Percentiles rank a stretch among this genome's conserved stretches.
These are phyloP conservation scores for Diplodia sapinea DNA, from an alignment of 2,329 filamentous ascomycete genomes.

Conservation along the genomic window DNA sequence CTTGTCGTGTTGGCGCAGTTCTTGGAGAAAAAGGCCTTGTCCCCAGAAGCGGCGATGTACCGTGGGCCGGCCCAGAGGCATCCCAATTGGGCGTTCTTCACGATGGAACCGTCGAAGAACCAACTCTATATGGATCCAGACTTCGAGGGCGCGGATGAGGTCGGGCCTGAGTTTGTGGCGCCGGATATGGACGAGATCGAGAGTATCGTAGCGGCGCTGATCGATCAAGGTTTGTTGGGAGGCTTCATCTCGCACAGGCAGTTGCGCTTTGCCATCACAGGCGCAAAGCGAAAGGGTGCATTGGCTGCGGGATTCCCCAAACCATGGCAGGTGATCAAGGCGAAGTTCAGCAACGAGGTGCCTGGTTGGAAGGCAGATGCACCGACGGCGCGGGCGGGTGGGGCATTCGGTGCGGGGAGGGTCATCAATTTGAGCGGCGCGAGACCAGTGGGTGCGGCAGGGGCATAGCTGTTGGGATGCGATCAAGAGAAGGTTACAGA, in stretches of 20 bases:
- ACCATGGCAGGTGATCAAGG: conserved; percentile 71
- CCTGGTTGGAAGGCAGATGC: conserved; percentile 73
- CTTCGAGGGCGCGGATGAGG: conserved; percentile 47
- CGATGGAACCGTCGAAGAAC: conserved; percentile 55
- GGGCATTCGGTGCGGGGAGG: conserved; percentile 53
- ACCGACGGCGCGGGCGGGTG: conserved; percentile 34
- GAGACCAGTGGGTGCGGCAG: conserved; percentile 48
- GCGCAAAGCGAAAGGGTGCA: conserved; percentile 65
- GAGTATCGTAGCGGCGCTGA: conserved; percentile 74
- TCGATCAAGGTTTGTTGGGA: conserved; percentile 79
- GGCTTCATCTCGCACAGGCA: conserved; percentile 83
- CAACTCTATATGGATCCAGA: conserved; percentile 52
- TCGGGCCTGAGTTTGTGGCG: conserved; percentile 35
- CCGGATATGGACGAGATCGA: conserved; percentile 73
- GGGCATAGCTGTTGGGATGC: conserved; percentile 1
- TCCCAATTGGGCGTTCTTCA: conserved; percentile 55
- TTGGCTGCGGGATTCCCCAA: conserved; percentile 76
- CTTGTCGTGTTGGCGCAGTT: conserved; percentile 69
- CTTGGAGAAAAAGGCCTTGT: conserved; percentile 62
- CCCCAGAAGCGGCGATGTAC: conserved; percentile 41
- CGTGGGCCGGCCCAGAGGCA: conserved; percentile 46
- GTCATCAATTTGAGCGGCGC: conserved; percentile 65
- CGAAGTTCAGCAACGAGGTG: conserved; percentile 62
- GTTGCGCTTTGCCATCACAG: conserved; percentile 80
- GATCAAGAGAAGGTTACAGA: too few relatives aligned